These are phyloP conservation scores for Salix suchowensis DNA, from an alignment of 345 rosid species.

Conservation along the genomic window DNA sequence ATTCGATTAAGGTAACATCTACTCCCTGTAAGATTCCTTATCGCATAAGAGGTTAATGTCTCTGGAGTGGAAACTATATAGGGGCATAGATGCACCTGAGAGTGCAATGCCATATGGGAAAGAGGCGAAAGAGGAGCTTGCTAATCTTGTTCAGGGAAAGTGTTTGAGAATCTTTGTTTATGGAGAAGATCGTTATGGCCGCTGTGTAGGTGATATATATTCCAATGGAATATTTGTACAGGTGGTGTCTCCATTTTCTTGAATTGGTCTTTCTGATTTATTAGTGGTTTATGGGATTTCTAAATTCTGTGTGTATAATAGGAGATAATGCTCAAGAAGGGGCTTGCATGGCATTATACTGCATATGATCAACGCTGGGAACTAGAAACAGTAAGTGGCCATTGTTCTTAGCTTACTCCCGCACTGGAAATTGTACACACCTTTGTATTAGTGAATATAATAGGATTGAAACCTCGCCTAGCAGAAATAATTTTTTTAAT, in stretches of 20 bases:
- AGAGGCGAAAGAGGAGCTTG: slow-evolving; percentile 54
- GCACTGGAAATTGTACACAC: neutral
- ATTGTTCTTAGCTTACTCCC: neutral
- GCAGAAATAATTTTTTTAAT: too few relatives aligned
- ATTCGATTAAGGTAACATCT: slow-evolving; percentile 53
- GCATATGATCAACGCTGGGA: slow-evolving; percentile 55
- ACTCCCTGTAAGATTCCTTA: neutral
- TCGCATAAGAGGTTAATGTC: neutral
- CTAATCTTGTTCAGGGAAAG: slow-evolving; percentile 63
- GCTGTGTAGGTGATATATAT: slow-evolving; percentile 67
- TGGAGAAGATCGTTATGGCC: slow-evolving; percentile 59
- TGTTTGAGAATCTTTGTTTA: slow-evolving; percentile 58
- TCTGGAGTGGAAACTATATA: slow-evolving; percentile 22
- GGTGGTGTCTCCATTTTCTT: slow-evolving; percentile 20
- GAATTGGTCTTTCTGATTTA: neutral
- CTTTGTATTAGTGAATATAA: neutral
- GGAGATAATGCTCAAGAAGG: slow-evolving; percentile 83
- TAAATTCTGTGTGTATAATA: neutral
- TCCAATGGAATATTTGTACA: slow-evolving; percentile 64
- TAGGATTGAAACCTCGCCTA: neutral
- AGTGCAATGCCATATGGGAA: slow-evolving; percentile 67
- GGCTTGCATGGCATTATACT: slow-evolving; percentile 76
- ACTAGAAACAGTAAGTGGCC: slow-evolving; percentile 45
- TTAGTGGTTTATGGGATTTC: neutral
- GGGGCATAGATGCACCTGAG: slow-evolving; percentile 93